phyloP scores from a whole-genome alignment of 2,329 filamentous ascomycete genomes.

The Lojkania enalia region DNA sequence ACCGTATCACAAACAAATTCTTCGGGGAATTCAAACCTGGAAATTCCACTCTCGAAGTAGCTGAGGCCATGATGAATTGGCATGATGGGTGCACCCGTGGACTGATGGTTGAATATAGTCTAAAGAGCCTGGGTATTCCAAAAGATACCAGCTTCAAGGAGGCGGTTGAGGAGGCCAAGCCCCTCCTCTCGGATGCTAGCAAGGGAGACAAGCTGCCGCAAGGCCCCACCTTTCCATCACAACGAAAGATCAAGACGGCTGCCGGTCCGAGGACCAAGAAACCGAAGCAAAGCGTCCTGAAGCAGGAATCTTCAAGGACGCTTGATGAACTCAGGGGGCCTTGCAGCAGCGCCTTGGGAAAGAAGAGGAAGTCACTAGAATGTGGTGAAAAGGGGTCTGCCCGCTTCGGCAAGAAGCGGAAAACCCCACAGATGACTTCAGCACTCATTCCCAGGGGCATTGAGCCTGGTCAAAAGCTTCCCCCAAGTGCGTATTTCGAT shows the following conservation, averaged over 20 bases:
- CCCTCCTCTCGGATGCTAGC: too few species aligned
- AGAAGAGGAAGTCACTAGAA: too few species aligned
- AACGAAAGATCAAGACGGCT: too few species aligned
- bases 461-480: conserved; percentile 17
- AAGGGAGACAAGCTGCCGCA: neutral
- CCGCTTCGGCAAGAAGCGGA: too few species aligned
- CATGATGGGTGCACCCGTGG: neutral
- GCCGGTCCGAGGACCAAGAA: too few species aligned
- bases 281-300: too few species aligned
- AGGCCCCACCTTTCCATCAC: neutral
- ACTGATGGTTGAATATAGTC: neutral
- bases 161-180: neutral
- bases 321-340: too few species aligned
- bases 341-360: too few species aligned
- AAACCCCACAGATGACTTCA: too few species aligned
- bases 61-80: conserved; percentile 14
- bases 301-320: too few species aligned
- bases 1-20: conserved; percentile 12
- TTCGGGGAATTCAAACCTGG: conserved; percentile 21
- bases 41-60: conserved; percentile 11
- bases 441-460: neutral
- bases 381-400: too few species aligned
- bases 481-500: conserved; percentile 26
- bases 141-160: neutral
- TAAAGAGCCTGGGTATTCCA: neutral